Base-by-base conservation (phyloP, 768 basidiomycete species). In the Boletus edulis region DNA sequence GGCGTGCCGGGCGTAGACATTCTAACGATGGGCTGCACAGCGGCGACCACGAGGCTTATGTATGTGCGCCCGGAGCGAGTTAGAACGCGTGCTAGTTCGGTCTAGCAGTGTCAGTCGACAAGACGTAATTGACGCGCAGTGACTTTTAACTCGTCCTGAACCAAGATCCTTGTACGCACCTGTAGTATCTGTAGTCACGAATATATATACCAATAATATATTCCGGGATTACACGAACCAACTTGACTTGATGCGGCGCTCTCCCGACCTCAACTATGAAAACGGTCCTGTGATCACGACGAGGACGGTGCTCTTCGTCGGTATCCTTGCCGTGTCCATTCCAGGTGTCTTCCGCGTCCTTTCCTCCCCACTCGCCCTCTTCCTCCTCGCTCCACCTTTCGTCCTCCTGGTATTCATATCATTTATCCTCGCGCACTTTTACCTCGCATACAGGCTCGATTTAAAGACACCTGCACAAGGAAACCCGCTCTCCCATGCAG, bases 351-450 rank as follows among this genome's bases (percentile, higher is more conserved):
- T 77, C 22, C 84, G 83, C 39, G 68, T 87, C 43, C 58, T 85
- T 41, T 85, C 87, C 1, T 89, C 87, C 0, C 89, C 89, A 1
- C 61, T 89, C 55, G 72, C 76, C 31, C 75, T 91, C 48, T 63
- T 89, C 54, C 73, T 91, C 50, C 67, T 89, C 55, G 80, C 82
- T 15, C 90, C 89, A 18, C 62, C 85, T 47, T 62, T 89, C 55
- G 61, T 87, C 51, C 45, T 80, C 39, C 51, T 79, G 47, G 66
- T 85, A 10, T 72, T 72, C 15, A 13, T 85, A 24, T 73, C 76
- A 5, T 84, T 83, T 67, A 68, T 90, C 45, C 60, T 77, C 9
- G 68, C 82, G 12, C 77, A 78, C 66, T 65, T 90, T 55, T 77
- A 81, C 56, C 60, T 89, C 35, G 86, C 78, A 31, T 78, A 83